Percentiles rank a stretch among this genome's conserved stretches.
These are phyloP conservation scores for Suillus ampliporus DNA, from an alignment of 768 basidiomycete species.

Conservation along the genomic window DNA sequence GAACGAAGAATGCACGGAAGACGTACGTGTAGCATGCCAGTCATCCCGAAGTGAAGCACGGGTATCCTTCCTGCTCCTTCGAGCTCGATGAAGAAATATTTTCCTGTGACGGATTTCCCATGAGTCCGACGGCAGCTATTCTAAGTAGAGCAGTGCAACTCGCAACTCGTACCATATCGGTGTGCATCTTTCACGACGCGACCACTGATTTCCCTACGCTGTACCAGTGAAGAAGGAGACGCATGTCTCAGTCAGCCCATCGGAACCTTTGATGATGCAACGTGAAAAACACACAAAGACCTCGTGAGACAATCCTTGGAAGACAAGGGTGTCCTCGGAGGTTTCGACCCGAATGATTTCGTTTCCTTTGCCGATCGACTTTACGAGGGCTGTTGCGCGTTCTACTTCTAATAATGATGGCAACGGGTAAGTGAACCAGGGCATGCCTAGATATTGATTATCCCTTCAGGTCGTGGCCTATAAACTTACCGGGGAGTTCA, in stretches of 20 bases:
- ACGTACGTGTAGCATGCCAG: constrained; percentile 75
- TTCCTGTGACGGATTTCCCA: constrained; percentile 44
- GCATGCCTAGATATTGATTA: not conserved
- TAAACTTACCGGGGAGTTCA: constrained; percentile 55
- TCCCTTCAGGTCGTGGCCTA: no score
- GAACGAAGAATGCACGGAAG: not conserved
- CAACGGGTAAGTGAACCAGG: not conserved
- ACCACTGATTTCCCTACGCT: constrained; percentile 61
- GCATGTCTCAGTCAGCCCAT: constrained; percentile 11
- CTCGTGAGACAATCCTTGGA: constrained; percentile 55
- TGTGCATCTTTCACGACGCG: constrained; percentile 52
- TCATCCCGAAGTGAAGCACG: constrained; percentile 86
- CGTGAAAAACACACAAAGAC: constrained; percentile 60
- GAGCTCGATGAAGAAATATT: constrained; percentile 71
- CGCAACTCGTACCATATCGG: constrained; percentile 53
- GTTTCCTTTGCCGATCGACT: constrained; percentile 56
- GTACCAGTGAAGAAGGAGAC: constrained; percentile 10
- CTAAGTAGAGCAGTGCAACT: not conserved
- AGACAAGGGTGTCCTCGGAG: constrained; percentile 66
- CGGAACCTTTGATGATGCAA: not conserved
- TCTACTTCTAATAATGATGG: constrained; percentile 61
- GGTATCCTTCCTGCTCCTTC: constrained; percentile 65
- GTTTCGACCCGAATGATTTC: constrained; percentile 62
- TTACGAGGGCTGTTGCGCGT: constrained; percentile 62
- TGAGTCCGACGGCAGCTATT: not conserved